phyloP scores from a whole-genome alignment of 305 asterid genomes.

The Fraxinus albicans region DNA sequence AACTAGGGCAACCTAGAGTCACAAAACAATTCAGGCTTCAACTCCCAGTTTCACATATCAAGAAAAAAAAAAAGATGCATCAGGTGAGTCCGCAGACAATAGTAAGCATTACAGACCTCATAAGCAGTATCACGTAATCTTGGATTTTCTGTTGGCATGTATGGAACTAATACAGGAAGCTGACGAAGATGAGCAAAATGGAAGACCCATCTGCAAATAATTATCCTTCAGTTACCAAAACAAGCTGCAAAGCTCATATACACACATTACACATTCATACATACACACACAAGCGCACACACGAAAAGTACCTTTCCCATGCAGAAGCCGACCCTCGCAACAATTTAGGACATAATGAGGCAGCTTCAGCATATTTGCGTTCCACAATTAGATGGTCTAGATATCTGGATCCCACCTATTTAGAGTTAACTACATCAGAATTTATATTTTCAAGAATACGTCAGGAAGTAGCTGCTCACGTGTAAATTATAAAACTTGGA shows the following conservation, averaged over 20 bases:
- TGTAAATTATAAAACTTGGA: background rate
- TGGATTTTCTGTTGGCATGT: slow-evolving; percentile 92
- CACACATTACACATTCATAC: background rate
- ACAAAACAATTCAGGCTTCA: slow-evolving; percentile 26
- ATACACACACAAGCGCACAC: background rate
- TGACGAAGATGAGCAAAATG: slow-evolving; percentile 98
- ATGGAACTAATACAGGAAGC: slow-evolving; percentile 92
- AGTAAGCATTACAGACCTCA: slow-evolving; percentile 60
- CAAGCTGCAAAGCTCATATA: slow-evolving; percentile 3
- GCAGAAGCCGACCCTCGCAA: slow-evolving; percentile 91
- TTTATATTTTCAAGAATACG: slow-evolving; percentile 7
- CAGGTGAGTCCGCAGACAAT: slow-evolving; percentile 3
- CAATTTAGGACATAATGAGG: slow-evolving; percentile 89
- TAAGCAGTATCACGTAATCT: slow-evolving; percentile 94
- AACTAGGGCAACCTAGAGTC: slow-evolving; percentile 79
- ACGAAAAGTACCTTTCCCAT: slow-evolving; percentile 79
- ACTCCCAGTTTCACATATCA: slow-evolving; percentile 14
- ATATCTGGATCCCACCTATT: slow-evolving; percentile 86
- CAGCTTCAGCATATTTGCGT: slow-evolving; percentile 94
- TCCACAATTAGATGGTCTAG: slow-evolving; percentile 95
- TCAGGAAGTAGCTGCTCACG: slow-evolving; percentile 6
- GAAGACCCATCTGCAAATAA: slow-evolving; percentile 81
- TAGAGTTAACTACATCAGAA: slow-evolving; percentile 28
- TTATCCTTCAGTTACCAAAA: slow-evolving; percentile 20
- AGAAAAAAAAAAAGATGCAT: background rate